Percentiles rank a stretch among this genome's conserved stretches.
phyloP scores from a whole-genome alignment of 192 early-diverging fungal species.

The Entomortierella lignicola region DNA sequence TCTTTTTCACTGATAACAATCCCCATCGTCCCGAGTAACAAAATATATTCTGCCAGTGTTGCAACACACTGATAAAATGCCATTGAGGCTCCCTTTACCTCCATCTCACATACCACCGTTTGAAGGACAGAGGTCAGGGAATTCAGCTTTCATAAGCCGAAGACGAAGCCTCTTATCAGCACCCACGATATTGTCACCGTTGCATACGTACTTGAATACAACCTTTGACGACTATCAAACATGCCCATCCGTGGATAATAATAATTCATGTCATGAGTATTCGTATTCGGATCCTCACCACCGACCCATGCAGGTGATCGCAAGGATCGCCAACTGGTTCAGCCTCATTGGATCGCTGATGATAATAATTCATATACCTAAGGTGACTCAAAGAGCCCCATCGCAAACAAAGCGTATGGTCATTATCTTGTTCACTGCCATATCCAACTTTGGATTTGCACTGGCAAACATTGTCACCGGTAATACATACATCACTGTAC shows the following conservation, averaged over 20 bases:
- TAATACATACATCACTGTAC: background rate
- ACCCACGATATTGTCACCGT: too few species aligned
- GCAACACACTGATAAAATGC: background rate
- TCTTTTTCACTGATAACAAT: background rate
- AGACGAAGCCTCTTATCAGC: background rate
- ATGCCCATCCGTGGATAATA: too few species aligned
- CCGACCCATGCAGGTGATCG: background rate
- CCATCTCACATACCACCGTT: background rate
- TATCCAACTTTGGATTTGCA: constrained; percentile 44
- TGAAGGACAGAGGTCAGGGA: background rate
- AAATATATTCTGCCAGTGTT: background rate
- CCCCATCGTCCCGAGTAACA: background rate
- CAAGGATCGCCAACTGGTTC: constrained; percentile 19
- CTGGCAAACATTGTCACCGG: constrained; percentile 31
- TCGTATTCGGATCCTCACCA: background rate
- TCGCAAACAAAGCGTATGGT: constrained; percentile 37
- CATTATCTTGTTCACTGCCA: constrained; percentile 39
- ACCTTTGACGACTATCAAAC: background rate
- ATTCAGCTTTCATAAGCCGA: background rate
- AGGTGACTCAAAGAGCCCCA: constrained; percentile 19
- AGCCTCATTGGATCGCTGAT: constrained; percentile 33
- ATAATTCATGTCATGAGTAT: too few species aligned
- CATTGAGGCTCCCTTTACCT: background rate
- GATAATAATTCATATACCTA: constrained; percentile 27
- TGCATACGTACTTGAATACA: background rate